Evolutionary conservation across 176 grass and related monocot genomes (phyloP).

Genomic region (Miscanthus lutarioriparius): DNA sequence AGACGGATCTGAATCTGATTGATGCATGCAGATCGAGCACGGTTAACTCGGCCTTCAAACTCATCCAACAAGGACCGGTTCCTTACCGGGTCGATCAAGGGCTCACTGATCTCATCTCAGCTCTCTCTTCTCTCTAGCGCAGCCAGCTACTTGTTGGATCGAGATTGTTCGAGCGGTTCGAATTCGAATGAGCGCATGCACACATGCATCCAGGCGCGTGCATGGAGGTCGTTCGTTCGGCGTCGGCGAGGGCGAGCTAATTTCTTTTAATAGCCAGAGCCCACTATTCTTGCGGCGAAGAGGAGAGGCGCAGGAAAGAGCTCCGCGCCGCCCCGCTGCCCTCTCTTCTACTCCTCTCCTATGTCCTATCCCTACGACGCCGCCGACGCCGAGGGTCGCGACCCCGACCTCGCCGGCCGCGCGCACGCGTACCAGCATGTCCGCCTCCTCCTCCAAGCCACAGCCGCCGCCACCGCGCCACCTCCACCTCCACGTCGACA

Average conservation of each 20-base stretch:
- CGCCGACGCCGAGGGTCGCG: not conserved
- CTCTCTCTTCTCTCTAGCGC: not conserved
- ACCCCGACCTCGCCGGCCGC: slow-evolving; percentile 40
- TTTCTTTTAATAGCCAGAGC: not conserved
- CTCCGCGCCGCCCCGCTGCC: not conserved
- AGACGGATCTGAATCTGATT: not conserved
- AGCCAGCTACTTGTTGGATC: not conserved
- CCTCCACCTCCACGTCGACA: slow-evolving; percentile 11
- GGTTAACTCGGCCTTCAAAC: not conserved
- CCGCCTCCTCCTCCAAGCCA: slow-evolving; percentile 18
- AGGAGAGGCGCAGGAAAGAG: not conserved
- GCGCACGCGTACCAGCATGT: not conserved
- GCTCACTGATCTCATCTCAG: not conserved
- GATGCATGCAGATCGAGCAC: not conserved
- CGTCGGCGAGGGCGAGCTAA: not conserved
- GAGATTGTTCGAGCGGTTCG: not conserved
- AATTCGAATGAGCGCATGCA: not conserved
- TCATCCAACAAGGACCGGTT: not conserved
- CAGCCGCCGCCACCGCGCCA: not conserved
- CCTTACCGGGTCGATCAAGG: not conserved
- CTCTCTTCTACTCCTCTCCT: not conserved
- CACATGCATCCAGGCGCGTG: not conserved
- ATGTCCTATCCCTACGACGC: slow-evolving; percentile 43
- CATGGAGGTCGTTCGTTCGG: not conserved
- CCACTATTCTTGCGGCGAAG: slow-evolving; percentile 17